A percentile compares a stretch with the other conserved stretches of the same genome.
Evolutionary conservation across 495 filamentous ascomycete genomes (phyloP).

Genomic region (Aspergillus hancockii): DNA sequence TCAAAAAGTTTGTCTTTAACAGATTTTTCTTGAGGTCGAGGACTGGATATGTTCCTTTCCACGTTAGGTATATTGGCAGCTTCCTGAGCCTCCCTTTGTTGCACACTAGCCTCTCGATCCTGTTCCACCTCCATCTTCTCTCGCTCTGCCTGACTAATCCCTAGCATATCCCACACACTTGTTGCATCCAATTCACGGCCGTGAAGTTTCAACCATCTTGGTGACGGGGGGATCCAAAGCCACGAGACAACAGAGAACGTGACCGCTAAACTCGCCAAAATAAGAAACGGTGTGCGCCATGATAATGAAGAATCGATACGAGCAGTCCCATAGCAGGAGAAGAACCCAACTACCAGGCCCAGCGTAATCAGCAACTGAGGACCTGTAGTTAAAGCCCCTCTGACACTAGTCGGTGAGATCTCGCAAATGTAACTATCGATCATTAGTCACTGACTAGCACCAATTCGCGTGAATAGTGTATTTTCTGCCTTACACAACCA

Average conservation of each 20-base stretch:
- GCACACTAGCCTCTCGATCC: slow-evolving; percentile 14
- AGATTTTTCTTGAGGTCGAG: slow-evolving; percentile 8
- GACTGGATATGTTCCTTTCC: neutral
- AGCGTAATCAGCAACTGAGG: slow-evolving; percentile 56
- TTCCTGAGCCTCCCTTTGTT: slow-evolving; percentile 6
- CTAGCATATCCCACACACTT: slow-evolving; percentile 44
- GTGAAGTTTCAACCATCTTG: slow-evolving; percentile 49
- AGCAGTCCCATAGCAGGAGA: slow-evolving; percentile 61
- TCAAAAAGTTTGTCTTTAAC: slow-evolving; percentile 26
- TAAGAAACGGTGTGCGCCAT: slow-evolving; percentile 57
- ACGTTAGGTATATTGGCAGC: slow-evolving; percentile 6
- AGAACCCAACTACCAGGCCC: slow-evolving; percentile 57
- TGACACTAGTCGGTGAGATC: slow-evolving; percentile 53
- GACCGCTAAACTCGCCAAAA: slow-evolving; percentile 45
- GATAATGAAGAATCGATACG: slow-evolving; percentile 51
- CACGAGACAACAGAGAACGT: slow-evolving; percentile 37
- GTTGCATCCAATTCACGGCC: slow-evolving; percentile 38
- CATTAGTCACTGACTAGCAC: slow-evolving; percentile 4
- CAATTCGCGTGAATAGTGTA: neutral
- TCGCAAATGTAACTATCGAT: slow-evolving; percentile 55
- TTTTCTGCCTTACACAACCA: slow-evolving; percentile 42
- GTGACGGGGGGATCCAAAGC: slow-evolving; percentile 46
- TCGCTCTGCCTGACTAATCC: slow-evolving; percentile 49
- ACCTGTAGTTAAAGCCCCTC: slow-evolving; percentile 55
- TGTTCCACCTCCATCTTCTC: slow-evolving; percentile 48